Evolutionary conservation across 2,329 filamentous ascomycete species (phyloP), one percentile per base, ranked within the genome.

Genomic region (Cordyceps cicadae): DNA sequence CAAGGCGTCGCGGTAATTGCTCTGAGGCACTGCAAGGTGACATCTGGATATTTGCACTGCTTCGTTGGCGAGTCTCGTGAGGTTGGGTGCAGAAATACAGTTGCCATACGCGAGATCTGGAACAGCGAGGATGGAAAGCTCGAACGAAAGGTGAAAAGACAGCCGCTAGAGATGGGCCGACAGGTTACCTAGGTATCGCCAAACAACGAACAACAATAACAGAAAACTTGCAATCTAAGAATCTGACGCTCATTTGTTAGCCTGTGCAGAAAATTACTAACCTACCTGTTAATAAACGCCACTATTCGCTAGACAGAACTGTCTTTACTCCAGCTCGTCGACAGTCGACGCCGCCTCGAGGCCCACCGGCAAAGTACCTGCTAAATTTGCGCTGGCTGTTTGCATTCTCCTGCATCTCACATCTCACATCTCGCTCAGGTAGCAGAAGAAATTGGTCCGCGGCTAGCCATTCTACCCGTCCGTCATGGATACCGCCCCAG

Each of bases 1-100:
- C 48, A 59, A 59, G 55, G 46, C 55, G 55, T 52, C 39, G 55
- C 55, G 55, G 48, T 59, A 59, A 17, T 59, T 59, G 21, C 55
- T 59, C 55, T 52, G 55, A 59, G 55, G 55, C 55, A 59, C 46
- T 58, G 7, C 17, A 43, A 58, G 45, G 54, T 49, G 43, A n/a
- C 49, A 49, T 49, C 26, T 39, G 43, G 43, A 49, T 56, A 34
- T 55, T 48, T 55, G 41, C 53, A 46, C 53, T 34, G 41, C 24
- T 55, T 48, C 54, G 54, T 56, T 46, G 4, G 54, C 54, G 29
- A 55, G 54, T 43, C 54, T 46, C 53, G 53, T 55, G 53, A 46
- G 26, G 39, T 55, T 55, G 53, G 53, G 39, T 55, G 53, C 24
- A 34, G 53, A 55, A 48, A 37, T 55, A 17, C 4, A 55, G 53